Conservation (phyloP, 306 rosid genomes). For the Inga oerstediana region DNA sequence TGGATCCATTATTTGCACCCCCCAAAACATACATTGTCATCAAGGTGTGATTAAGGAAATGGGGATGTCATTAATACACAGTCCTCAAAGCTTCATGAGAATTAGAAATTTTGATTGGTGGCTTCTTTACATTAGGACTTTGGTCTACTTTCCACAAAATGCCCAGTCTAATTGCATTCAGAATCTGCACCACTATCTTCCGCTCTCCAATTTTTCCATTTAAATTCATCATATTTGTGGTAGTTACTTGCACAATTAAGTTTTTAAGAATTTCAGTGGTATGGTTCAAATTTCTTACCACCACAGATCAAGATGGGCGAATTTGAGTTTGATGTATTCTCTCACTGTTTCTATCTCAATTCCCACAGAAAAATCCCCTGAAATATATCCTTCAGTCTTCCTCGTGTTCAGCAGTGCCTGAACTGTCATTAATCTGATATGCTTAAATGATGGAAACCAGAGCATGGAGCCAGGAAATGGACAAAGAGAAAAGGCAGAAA, state of each 20-base stretch:
- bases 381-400: neutral
- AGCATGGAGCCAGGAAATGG: neutral
- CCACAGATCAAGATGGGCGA: neutral
- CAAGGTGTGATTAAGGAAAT: neutral
- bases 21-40: neutral
- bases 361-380: neutral
- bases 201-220: neutral
- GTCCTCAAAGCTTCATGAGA: too few relatives aligned
- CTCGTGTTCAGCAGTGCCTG: neutral
- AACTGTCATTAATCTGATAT: neutral
- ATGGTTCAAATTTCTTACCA: neutral
- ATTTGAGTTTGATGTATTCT: neutral
- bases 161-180: neutral
- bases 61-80: neutral
- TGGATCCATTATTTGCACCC: neutral
- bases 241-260: neutral
- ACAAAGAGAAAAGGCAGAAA: neutral
- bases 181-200: neutral
- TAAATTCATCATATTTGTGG: neutral
- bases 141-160: neutral
- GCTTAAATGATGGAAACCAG: neutral
- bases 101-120: too few relatives aligned
- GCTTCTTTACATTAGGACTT: neutral
- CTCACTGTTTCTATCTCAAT: neutral
- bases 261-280: neutral